Evolutionary conservation across 225 moss, liverwort and hornwort genomes (phyloP).

Genomic region (Antitrichia curtipendula): DNA sequence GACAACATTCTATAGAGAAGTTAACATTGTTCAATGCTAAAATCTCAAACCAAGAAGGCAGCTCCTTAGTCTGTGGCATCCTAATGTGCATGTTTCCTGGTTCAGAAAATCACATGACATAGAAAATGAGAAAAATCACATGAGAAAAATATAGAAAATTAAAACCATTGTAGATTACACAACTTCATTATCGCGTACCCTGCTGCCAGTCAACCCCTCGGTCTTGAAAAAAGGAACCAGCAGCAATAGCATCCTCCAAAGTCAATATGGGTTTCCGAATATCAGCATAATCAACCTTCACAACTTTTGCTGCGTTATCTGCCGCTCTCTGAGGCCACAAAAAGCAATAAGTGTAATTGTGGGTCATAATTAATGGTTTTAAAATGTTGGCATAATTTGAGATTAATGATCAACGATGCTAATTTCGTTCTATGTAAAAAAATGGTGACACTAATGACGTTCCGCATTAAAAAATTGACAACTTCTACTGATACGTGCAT

Average conservation of each 20-base stretch:
- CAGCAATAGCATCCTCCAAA: conserved; percentile 67
- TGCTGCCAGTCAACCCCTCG: conserved; percentile 41
- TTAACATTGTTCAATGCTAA: background rate
- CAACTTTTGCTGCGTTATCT: conserved; percentile 58
- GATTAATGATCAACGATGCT: background rate
- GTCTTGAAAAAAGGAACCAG: conserved; percentile 36
- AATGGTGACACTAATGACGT: background rate
- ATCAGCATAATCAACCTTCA: conserved; percentile 51
- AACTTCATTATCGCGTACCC: background rate
- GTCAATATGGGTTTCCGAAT: conserved; percentile 52
- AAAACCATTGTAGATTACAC: background rate
- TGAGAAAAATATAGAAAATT: background rate
- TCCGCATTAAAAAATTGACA: background rate
- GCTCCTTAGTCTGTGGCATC: background rate
- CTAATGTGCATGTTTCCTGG: background rate
- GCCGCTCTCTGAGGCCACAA: conserved; percentile 39
- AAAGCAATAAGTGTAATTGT: background rate
- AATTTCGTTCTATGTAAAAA: background rate
- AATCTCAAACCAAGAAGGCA: background rate
- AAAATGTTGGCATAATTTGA: background rate
- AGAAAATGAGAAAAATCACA: no score
- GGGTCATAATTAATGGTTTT: background rate
- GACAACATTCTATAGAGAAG: background rate
- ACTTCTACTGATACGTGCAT: no score
- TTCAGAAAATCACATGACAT: background rate